A percentile compares a stretch with the other conserved stretches of the same genome.
Evolutionary conservation across 2,329 filamentous ascomycete genomes (phyloP).

Genomic region (Neoarthrinium moseri): DNA sequence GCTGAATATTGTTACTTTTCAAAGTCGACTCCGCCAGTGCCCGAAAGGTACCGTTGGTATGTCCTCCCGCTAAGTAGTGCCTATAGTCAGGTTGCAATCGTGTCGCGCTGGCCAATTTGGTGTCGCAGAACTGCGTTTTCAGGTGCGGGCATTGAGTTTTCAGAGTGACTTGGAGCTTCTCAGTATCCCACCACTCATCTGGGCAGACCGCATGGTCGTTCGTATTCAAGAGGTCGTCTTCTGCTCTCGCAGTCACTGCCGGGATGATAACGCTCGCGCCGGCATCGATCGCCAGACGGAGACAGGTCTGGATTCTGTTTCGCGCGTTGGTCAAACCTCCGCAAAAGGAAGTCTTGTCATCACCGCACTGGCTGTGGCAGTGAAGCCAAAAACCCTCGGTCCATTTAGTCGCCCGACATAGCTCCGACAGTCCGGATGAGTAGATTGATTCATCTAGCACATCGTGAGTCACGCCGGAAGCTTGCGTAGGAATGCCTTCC

Average conservation of each 20-base stretch:
- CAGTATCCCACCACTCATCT: background rate
- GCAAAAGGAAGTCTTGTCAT: slow-evolving; percentile 6
- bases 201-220: background rate
- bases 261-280: slow-evolving; percentile 11
- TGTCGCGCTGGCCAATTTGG: background rate
- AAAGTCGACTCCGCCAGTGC: background rate
- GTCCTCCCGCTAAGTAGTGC: background rate
- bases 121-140: background rate
- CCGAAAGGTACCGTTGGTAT: background rate
- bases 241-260: background rate
- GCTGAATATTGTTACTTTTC: background rate
- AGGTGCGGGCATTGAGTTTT: background rate
- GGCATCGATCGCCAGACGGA: slow-evolving; percentile 11
- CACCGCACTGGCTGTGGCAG: slow-evolving; percentile 10
- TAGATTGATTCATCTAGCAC: too few species aligned
- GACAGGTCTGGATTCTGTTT: slow-evolving; percentile 11
- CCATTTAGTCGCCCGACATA: slow-evolving; percentile 13
- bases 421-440: slow-evolving; percentile 10
- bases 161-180: background rate
- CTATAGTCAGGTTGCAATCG: background rate
- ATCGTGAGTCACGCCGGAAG: background rate
- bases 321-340: slow-evolving; percentile 11
- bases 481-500: background rate
- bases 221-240: background rate
- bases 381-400: slow-evolving; percentile 6